These are phyloP conservation scores for Neodidymelliopsis sp. DNA, from an alignment of 2,329 filamentous ascomycete genomes.

Conservation along the genomic window DNA sequence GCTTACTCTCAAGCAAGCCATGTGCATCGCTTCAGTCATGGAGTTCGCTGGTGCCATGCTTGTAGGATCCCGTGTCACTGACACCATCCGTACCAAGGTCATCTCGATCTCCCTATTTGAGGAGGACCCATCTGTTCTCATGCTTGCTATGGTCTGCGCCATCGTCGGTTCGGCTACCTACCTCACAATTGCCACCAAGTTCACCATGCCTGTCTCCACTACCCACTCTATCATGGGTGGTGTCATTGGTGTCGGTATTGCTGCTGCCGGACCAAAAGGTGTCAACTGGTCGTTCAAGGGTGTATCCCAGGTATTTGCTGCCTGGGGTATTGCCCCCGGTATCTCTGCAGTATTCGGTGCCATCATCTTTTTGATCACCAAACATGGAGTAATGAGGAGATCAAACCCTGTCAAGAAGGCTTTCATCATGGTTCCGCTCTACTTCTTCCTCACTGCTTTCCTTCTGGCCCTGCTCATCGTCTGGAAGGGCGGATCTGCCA, in stretches of 20 bases:
- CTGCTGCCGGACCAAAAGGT: conserved; percentile 61
- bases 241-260: conserved; percentile 55
- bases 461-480: conserved; percentile 58
- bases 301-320: conserved; percentile 65
- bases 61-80: conserved; percentile 50
- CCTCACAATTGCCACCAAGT: conserved; percentile 60
- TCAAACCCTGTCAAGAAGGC: conserved; percentile 62
- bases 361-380: conserved; percentile 64
- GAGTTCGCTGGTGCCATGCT: conserved; percentile 56
- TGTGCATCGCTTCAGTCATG: conserved; percentile 54
- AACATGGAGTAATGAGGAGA: conserved; percentile 64
- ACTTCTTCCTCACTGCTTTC: conserved; percentile 63
- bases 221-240: conserved; percentile 58
- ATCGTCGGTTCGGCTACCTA: conserved; percentile 61
- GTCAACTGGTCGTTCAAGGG: conserved; percentile 66
- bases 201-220: conserved; percentile 63
- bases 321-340: conserved; percentile 67
- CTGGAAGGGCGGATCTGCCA: conserved; percentile 55
- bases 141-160: conserved; percentile 64
- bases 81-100: conserved; percentile 59
- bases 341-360: conserved; percentile 63
- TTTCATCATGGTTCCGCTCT: conserved; percentile 59
- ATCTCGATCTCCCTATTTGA: conserved; percentile 56
- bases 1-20: conserved; percentile 57
- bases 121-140: conserved; percentile 56